phyloP scores from a whole-genome alignment of 495 filamentous ascomycete genomes.

The Aspergillus panamensis region DNA sequence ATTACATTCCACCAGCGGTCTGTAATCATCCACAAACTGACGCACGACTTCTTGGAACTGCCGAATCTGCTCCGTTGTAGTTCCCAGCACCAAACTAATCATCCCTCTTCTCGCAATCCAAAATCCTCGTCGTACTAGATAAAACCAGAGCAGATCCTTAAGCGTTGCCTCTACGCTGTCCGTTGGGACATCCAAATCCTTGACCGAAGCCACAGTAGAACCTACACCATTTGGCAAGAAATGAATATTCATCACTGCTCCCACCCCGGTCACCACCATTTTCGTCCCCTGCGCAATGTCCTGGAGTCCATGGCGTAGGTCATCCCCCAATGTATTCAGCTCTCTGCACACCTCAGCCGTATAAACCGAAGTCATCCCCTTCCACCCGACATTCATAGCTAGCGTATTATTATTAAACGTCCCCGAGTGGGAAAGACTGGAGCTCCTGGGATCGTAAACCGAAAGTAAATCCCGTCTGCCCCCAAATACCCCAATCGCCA shows the following conservation, averaged over 20 bases:
- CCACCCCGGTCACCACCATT: slow-evolving; percentile 22
- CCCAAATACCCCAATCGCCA: slow-evolving; percentile 62
- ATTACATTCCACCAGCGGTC: not conserved
- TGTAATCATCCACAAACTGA: slow-evolving; percentile 6
- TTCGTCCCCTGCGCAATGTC: slow-evolving; percentile 13
- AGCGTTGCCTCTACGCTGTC: slow-evolving; percentile 21
- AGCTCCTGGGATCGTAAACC: slow-evolving; percentile 48
- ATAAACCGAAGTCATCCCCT: slow-evolving; percentile 15
- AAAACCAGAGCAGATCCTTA: slow-evolving; percentile 48
- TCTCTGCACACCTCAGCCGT: slow-evolving; percentile 15
- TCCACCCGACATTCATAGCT: slow-evolving; percentile 51
- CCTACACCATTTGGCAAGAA: slow-evolving; percentile 21
- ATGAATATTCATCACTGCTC: slow-evolving; percentile 21
- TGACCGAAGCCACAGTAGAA: not conserved
- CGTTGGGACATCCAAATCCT: not conserved
- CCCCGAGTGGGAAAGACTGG: slow-evolving; percentile 48
- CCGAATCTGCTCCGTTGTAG: slow-evolving; percentile 37
- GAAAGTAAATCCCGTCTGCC: slow-evolving; percentile 52
- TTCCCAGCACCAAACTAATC: slow-evolving; percentile 41
- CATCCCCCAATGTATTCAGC: slow-evolving; percentile 23
- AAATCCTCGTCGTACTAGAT: slow-evolving; percentile 46
- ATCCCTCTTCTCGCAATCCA: slow-evolving; percentile 45
- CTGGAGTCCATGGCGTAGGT: slow-evolving; percentile 5
- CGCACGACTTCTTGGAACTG: slow-evolving; percentile 25
- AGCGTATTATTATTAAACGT: slow-evolving; percentile 69